Evolutionary conservation across 2,329 filamentous ascomycete genomes (phyloP).

Genomic region (Pyrenochaeta sp.): DNA sequence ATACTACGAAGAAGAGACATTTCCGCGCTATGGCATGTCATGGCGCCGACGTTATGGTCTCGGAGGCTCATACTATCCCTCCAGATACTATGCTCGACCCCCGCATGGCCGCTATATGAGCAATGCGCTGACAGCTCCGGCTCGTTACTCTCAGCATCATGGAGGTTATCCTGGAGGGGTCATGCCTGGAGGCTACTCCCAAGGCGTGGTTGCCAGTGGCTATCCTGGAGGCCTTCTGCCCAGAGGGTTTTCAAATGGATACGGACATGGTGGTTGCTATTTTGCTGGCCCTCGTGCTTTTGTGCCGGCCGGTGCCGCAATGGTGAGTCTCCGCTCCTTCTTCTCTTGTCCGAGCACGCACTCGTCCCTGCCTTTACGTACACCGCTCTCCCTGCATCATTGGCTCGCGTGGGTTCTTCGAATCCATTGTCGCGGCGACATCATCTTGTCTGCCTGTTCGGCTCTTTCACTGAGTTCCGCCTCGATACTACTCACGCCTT

Average conservation of each 20-base stretch:
- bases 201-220: conserved; percentile 1
- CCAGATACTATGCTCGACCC: conserved; percentile 32
- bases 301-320: conserved; percentile 28
- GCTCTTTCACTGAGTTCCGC: conserved; percentile 16
- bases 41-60: conserved; percentile 31
- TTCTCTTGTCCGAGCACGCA: conserved; percentile 12
- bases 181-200: conserved; percentile 5
- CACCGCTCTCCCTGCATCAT: conserved; percentile 24
- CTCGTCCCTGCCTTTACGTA: conserved; percentile 17
- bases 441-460: conserved; percentile 11
- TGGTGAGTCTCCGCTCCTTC: conserved; percentile 34
- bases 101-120: conserved; percentile 19
- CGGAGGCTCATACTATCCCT: conserved; percentile 38
- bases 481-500: conserved; percentile 13
- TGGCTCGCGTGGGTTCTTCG: conserved; percentile 6
- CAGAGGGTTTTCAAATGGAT: conserved; percentile 4
- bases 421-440: neutral
- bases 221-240: conserved; percentile 12
- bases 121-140: conserved; percentile 9
- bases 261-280: conserved; percentile 21
- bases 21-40: conserved; percentile 20
- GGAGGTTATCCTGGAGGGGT: conserved; percentile 7
- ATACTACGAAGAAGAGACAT: conserved; percentile 14
- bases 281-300: conserved; percentile 22
- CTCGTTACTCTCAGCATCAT: conserved; percentile 17